Conservation (phyloP, 208 protist genomes). For the Novymonas esmeraldas region DNA sequence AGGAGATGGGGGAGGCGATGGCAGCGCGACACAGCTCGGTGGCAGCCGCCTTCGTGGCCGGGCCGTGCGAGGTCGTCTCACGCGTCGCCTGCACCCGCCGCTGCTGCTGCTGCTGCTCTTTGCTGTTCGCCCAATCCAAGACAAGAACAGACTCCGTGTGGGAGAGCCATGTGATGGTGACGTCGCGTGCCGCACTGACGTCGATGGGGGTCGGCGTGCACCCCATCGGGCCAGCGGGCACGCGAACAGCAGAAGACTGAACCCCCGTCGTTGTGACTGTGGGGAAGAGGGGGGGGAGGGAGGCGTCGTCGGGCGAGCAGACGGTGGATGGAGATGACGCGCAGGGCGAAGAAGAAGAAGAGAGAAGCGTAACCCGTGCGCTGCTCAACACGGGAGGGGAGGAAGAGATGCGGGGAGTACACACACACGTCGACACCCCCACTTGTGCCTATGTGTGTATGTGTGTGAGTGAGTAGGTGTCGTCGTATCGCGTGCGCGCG, state of each 20-base stretch:
- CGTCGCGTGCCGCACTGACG: constrained; percentile 30
- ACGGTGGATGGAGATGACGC: no score
- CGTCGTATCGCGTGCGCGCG: no score
- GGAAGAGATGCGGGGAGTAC: no score
- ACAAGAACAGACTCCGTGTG: constrained; percentile 29
- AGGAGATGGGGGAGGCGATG: constrained; percentile 4
- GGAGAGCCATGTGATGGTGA: constrained; percentile 35
- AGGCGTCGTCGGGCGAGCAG: background rate
- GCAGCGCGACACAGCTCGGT: constrained; percentile 1
- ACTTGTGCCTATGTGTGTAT: background rate
- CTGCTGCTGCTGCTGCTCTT: constrained; percentile 3
- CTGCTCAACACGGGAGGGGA: no score
- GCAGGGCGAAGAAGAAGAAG: no score
- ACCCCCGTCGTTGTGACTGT: constrained; percentile 33
- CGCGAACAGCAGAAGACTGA: constrained; percentile 30
- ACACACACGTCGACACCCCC: no score
- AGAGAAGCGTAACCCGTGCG: no score
- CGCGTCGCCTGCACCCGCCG: background rate
- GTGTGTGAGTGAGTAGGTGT: background rate
- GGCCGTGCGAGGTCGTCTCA: background rate
- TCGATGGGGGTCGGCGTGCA: constrained; percentile 35
- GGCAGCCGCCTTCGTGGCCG: constrained; percentile 9
- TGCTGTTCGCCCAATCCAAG: constrained; percentile 21
- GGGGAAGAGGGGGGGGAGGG: background rate
- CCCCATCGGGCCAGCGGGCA: constrained; percentile 28